Evolutionary conservation across 495 filamentous ascomycete genomes (phyloP).

Genomic region (Aspergillus coremiiformis): DNA sequence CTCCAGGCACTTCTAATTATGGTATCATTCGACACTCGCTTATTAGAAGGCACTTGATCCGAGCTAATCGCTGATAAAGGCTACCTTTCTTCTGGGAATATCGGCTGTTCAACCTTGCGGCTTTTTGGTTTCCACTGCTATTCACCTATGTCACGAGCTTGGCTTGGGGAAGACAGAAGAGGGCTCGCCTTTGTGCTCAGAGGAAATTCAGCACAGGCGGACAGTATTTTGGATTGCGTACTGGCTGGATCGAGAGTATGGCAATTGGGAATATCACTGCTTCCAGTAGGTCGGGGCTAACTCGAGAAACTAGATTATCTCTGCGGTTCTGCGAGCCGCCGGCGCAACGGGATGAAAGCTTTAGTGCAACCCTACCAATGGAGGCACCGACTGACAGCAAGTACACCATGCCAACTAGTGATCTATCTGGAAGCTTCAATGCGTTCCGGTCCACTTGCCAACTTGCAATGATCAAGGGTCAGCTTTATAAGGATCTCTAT

Average conservation of each 20-base stretch:
- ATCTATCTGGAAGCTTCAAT: slow-evolving; percentile 5
- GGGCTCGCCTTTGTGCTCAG: neutral
- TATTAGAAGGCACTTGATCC: neutral
- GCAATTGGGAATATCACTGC: neutral
- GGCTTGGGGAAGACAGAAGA: slow-evolving; percentile 3
- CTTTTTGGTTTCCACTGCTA: slow-evolving; percentile 14
- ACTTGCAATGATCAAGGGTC: slow-evolving; percentile 13
- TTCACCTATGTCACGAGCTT: slow-evolving; percentile 11
- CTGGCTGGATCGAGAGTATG: slow-evolving; percentile 18
- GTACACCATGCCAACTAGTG: slow-evolving; percentile 3
- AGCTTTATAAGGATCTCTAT: slow-evolving; percentile 14
- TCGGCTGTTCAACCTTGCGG: slow-evolving; percentile 11
- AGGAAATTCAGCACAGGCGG: slow-evolving; percentile 8
- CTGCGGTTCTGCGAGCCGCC: slow-evolving; percentile 13
- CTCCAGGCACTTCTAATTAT: slow-evolving; percentile 13
- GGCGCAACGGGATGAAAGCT: slow-evolving; percentile 11
- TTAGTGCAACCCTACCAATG: slow-evolving; percentile 7
- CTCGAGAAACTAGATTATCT: slow-evolving; percentile 8
- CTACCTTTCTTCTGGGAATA: slow-evolving; percentile 9
- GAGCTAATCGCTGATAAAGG: neutral
- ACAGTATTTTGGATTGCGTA: slow-evolving; percentile 17
- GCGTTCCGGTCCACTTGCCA: slow-evolving; percentile 11
- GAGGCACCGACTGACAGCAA: neutral
- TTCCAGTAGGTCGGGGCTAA: neutral
- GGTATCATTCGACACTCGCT: slow-evolving; percentile 1